Conservation (phyloP, 768 basidiomycete genomes). For the Phaeotremella fagi region DNA sequence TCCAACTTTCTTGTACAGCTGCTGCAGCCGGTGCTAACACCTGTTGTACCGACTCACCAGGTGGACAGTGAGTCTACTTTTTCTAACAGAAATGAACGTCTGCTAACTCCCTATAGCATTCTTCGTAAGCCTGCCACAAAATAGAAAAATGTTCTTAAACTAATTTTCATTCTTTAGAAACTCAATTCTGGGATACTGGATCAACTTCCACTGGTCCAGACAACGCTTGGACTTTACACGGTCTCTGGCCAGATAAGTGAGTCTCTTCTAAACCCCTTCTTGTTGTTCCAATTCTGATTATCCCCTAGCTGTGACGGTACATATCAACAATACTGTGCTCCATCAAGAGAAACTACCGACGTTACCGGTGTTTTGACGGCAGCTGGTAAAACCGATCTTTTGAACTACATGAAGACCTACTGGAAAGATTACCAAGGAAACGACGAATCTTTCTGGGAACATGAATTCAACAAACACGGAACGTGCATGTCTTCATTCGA, state of each 20-base stretch:
- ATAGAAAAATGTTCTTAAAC: background rate
- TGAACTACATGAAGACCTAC: constrained; percentile 38
- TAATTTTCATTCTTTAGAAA: constrained; percentile 39
- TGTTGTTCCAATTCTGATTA: constrained; percentile 36
- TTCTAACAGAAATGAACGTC: background rate
- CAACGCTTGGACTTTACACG: constrained; percentile 71
- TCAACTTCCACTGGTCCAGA: constrained; percentile 58
- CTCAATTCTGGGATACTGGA: constrained; percentile 70
- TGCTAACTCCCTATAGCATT: background rate
- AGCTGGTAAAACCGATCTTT: constrained; percentile 14
- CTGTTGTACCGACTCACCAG: constrained; percentile 11
- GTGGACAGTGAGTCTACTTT: background rate
- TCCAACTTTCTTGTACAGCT: background rate
- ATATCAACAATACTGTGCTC: constrained; percentile 40
- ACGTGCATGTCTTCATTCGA: constrained; percentile 45
- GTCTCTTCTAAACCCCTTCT: constrained; percentile 21
- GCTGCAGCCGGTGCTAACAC: background rate
- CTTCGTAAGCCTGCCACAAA: background rate
- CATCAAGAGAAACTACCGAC: constrained; percentile 30
- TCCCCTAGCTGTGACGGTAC: constrained; percentile 31
- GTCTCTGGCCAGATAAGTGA: constrained; percentile 42
- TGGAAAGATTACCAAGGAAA: constrained; percentile 37
- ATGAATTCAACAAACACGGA: constrained; percentile 23
- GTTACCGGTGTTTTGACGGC: constrained; percentile 32
- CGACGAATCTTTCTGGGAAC: constrained; percentile 44